Conservation (phyloP, 257 asterid species). For the Dorcoceras hygrometricum region DNA sequence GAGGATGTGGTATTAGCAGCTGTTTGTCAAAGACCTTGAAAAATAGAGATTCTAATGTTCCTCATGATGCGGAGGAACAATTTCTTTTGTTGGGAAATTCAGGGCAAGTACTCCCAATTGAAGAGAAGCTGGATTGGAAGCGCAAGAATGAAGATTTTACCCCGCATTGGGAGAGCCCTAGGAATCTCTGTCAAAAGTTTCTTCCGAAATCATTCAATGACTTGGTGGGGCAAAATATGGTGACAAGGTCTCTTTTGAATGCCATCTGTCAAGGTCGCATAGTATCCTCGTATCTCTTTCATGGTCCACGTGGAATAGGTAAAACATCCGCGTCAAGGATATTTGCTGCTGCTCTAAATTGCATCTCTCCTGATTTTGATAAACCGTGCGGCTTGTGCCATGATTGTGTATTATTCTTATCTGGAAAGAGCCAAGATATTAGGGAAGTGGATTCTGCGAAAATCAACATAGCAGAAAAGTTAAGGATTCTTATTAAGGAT, state of each 20-base stretch:
- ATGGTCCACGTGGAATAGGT: constrained; percentile 93
- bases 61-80: constrained; percentile 40
- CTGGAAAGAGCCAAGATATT: constrained; percentile 64
- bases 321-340: constrained; percentile 80
- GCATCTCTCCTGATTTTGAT: constrained; percentile 47
- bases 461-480: constrained; percentile 46
- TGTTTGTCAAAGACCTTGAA: constrained; percentile 71
- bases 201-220: constrained; percentile 72
- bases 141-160: constrained; percentile 27
- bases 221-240: constrained; percentile 66
- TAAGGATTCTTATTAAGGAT: constrained; percentile 46
- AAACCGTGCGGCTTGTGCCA: constrained; percentile 78
- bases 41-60: constrained; percentile 40
- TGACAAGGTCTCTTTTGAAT: constrained; percentile 53
- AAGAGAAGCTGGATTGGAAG: constrained; percentile 27
- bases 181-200: constrained; percentile 58
- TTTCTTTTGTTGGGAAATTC: constrained; percentile 48
- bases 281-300: constrained; percentile 60
- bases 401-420: constrained; percentile 65
- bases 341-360: constrained; percentile 88
- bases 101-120: constrained; percentile 21
- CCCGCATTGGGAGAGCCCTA: constrained; percentile 49
- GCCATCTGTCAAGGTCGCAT: constrained; percentile 52
- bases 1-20: constrained; percentile 74
- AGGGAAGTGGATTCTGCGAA: constrained; percentile 63